Evolutionary conservation across 495 filamentous ascomycete genomes (phyloP).

Genomic region (Neurospora hispaniola): DNA sequence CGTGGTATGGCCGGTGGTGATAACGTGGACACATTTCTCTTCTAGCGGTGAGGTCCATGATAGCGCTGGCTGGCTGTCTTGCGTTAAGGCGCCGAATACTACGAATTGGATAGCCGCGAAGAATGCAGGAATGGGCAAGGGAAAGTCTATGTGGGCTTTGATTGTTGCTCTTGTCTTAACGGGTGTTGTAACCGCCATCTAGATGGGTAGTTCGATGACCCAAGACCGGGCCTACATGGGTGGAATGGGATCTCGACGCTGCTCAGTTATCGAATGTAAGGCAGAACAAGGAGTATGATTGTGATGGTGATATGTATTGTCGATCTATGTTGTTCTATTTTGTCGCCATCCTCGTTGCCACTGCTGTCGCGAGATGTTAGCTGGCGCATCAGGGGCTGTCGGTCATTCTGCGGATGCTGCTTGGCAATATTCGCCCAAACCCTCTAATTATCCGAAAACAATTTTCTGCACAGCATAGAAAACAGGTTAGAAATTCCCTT

Average conservation of each 20-base stretch:
- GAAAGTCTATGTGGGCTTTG: background rate
- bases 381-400: background rate
- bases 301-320: background rate
- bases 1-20: conserved; percentile 13
- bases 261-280: background rate
- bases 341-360: background rate
- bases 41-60: conserved; percentile 6
- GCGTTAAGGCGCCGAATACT: conserved; percentile 1
- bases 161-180: background rate
- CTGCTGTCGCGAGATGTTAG: background rate
- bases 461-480: background rate
- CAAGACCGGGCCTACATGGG: background rate
- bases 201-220: background rate
- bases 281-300: background rate
- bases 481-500: background rate
- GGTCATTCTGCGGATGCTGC: background rate
- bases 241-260: background rate
- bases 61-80: conserved; percentile 11
- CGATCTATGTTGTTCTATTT: background rate
- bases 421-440: background rate
- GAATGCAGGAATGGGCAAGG: background rate
- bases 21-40: conserved; percentile 16
- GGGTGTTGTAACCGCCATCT: background rate
- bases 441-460: background rate
- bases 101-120: background rate